Evolutionary conservation across 2,329 filamentous ascomycete species (phyloP).

Genomic region (Penicillium sp.): DNA sequence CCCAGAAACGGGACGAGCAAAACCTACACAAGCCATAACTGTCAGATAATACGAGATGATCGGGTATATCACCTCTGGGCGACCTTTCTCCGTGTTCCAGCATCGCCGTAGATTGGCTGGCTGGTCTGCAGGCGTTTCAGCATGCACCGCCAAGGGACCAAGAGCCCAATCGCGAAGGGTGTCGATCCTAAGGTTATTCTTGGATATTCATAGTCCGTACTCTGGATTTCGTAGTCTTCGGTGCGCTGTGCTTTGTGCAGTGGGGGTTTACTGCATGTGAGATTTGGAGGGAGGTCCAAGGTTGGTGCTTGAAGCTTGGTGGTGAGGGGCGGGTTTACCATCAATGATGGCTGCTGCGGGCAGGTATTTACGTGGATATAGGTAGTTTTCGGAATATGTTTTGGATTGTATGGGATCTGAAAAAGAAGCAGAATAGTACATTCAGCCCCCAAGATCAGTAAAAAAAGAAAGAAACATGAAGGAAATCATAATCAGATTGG

Average conservation of each 20-base stretch:
- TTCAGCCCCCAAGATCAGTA: no score
- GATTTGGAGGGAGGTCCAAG: background rate
- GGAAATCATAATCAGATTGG: no score
- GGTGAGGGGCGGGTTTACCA: no score
- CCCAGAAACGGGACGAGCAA: background rate
- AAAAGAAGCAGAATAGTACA: no score
- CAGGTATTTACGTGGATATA: no score
- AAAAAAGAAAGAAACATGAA: no score
- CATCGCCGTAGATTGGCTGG: constrained; percentile 12
- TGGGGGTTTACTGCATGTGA: background rate
- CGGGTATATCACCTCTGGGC: background rate
- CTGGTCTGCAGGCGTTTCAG: constrained; percentile 13
- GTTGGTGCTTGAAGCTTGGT: background rate
- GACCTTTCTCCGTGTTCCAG: background rate
- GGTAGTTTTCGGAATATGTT: no score
- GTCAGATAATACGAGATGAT: constrained; percentile 6
- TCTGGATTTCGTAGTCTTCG: no score
- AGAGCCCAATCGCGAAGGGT: constrained; percentile 4
- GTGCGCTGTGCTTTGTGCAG: background rate
- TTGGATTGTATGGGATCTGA: no score
- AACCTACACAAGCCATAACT: background rate
- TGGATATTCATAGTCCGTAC: constrained; percentile 5
- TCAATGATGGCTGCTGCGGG: background rate
- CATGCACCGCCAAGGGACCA: constrained; percentile 20
- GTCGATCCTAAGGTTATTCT: constrained; percentile 15